Evolutionary conservation across 106 monocot species (phyloP).

Genomic region (Allium fistulosum): DNA sequence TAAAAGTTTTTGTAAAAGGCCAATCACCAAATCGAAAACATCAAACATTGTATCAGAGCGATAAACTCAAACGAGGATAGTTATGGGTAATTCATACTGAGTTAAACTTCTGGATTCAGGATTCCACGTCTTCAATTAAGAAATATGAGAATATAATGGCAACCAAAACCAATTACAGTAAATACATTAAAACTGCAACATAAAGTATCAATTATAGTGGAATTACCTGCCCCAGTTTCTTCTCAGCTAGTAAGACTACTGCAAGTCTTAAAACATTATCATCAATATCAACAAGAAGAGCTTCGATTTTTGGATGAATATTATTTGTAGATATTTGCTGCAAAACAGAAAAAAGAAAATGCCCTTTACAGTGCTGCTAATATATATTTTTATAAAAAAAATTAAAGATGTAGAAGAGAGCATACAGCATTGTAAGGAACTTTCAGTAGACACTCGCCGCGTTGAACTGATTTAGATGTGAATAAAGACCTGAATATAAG

Average conservation of each 20-base stretch:
- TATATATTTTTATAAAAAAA: not conserved
- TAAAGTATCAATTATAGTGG: no score
- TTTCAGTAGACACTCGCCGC: constrained; percentile 72
- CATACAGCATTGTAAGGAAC: constrained; percentile 77
- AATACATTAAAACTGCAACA: no score
- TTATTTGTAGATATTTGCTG: constrained; percentile 63
- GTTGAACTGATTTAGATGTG: constrained; percentile 47
- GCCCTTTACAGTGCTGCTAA: not conserved
- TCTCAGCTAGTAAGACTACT: constrained; percentile 60
- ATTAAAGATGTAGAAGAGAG: not conserved
- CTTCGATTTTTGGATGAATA: constrained; percentile 29
- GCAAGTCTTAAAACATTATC: constrained; percentile 44
- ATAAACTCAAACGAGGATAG: no score
- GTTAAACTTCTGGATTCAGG: no score
- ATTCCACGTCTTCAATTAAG: no score
- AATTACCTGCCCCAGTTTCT: constrained; percentile 50
- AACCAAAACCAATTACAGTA: no score
- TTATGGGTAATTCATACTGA: no score
- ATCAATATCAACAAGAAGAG: constrained; percentile 29
- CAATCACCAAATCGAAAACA: no score
- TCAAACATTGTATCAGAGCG: no score
- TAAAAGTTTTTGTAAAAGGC: no score
- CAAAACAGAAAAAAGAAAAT: constrained; percentile 11
- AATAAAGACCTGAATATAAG: constrained; percentile 46
- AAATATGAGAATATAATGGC: no score